Base-by-base conservation (phyloP, 176 grass and related monocot species). In the Ampelocalamus luodianensis region DNA sequence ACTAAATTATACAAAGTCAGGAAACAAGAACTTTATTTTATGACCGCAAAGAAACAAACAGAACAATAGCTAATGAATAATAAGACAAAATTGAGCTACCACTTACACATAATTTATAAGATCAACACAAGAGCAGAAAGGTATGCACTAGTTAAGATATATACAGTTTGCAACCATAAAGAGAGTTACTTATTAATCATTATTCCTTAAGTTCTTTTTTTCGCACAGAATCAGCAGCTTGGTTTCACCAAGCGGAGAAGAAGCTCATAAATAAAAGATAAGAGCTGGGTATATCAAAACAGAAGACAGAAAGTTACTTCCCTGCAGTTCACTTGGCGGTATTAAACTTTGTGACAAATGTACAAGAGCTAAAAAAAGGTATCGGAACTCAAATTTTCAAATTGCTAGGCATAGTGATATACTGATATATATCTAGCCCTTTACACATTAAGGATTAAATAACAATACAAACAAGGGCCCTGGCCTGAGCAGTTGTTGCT, bases 1-100 rank as follows among this genome's bases (percentile, higher is more conserved):
- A 79, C 42, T 63, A 71, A 79, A 71, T 24, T 59, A 62, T 63
- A 72, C 29, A 58, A 58, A 72, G 22, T 80, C 77, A 71, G 84
- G 43, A 72, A 79, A 26, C 42, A 79, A 69, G 17, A 79, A 53
- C 22, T 3, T 40, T 67, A n/a, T 50, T 45, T 66, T 54, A 17
- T 38, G 34, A 38, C 20, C 18, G 0, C 22, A 39, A 66, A 54
- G 46, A 54, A 55, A 68, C 49, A 55, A 54, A 81, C 3, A 63
- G 22, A 71, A 79, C 79, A 39, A 81, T 20, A 24, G 39, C 20
- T 62, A 71, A 49, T 79, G 26, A 45, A 71, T 70, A 69, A 22
- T 39, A 86, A 61, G 12, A 86, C 16, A 48, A 69, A 71, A 79
- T 79, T 85, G 69, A 59, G 55, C 18, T 49, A 59, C 20, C 67